Base-by-base conservation (phyloP, 257 asterid genomes). In the Plantago ovata region DNA sequence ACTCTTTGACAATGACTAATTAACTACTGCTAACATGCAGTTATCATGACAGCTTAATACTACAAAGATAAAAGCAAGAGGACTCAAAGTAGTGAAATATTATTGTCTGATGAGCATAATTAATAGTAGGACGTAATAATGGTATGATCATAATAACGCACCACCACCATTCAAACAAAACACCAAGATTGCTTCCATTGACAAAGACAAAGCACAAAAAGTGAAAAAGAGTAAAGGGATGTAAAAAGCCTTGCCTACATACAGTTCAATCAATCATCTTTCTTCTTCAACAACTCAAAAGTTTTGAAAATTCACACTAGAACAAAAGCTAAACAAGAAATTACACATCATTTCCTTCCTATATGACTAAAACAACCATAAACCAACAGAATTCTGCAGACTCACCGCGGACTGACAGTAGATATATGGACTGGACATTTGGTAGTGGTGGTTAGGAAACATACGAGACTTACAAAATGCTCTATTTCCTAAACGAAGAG, bases 251-350 rank as follows among this genome's bases (percentile, higher is more conserved):
- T n/a, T n/a, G n/a, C n/a, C n/a, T n/a, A n/a, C n/a, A n/a, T n/a
- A n/a, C n/a, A n/a, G n/a, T n/a, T n/a, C n/a, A n/a, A 60, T 10
- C 58, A 52, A 77, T 75, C 77, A 60, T 74, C 72, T 60, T 56
- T 52, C 47, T 44, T 73, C 67, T 68, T 66, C 75, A 69, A 24
- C 67, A 69, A 75, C 75, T 71, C 76, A 58, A 68, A 21, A 60
- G 63, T 36, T 61, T 69, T 66, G 64, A 65, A 67, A 80, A 75
- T 87, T 82, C 95, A 82, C 89, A 81, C 86, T 73, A 50, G n/a
- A 63, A 72, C 65, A 28, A 56, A 56, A 23, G 60, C 47, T 28
- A 67, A 56, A 59, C 67, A 20, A 45, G 40, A 54, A 52, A 62
- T 70, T 59, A 60, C 72, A 70, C 65, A 73, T 68, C 69, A 68